Evolutionary conservation across 768 basidiomycete genomes (phyloP), one percentile per base, ranked within the genome.

Genomic region (Mycena crocata): DNA sequence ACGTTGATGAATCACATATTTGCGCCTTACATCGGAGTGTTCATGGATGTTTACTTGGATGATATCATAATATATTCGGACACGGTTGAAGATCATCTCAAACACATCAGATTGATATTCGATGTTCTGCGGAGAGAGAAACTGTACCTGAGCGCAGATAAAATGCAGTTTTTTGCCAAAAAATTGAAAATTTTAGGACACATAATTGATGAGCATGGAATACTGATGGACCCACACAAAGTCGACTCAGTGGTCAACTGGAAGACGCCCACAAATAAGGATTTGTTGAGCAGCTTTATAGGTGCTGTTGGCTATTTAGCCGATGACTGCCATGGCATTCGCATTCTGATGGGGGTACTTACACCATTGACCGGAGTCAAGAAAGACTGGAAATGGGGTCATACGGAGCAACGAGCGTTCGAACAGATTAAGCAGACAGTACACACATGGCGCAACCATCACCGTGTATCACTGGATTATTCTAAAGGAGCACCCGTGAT

Each of bases 201-300:
- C 5, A 60, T 83, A 0, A 63, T 86, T 3, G 75, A 78, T 24
- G 73, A 80, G 23, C n/a, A 78, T 0, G 82, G 84, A 0, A 83
- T 86, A 21, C 56, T 58, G 0, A 84, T 85, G 82, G 83, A 86
- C 44, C 81, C 82, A 0, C 69, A 80, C 15, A 86, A 86, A 46
- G 82, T 86, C 0, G 79, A 84, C 23, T 56, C 72, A 0, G 73
- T 85, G 0, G 1, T 76, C 0, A 78, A 78, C 21, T 82, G 80
- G 80, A 81, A 80, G 34, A 70, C 68, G 2, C 81, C 81, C 0
- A 79, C 78, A 0, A 80, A 75, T 30, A 73, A 76, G 2, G 80
- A 79, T n/a, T 62, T 81, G 26, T 60, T 84, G 0, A 63, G 72
- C 0, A 78, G 79, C 0, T 85, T 85, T 55, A 67, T 79, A 0